Base-by-base conservation (phyloP, 1,139 yeast genomes). In the Hansenula anomala region DNA sequence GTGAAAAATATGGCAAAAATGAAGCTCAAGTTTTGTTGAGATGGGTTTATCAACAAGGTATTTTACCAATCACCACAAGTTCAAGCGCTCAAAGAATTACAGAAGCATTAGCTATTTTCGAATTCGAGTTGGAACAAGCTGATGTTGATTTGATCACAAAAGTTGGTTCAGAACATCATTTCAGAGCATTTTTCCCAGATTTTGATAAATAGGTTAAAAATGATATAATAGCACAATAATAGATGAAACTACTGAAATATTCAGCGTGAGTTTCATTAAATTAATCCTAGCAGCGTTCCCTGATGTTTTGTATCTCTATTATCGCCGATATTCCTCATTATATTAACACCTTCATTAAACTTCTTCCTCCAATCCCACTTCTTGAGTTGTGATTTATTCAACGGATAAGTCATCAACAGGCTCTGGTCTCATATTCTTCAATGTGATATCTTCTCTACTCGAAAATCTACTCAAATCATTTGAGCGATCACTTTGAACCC, bases 21-120 rank as follows among this genome's bases (percentile, higher is more conserved):
- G 57, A 55, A 26, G 57, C 64, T 7, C 71, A 66, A 44, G 52
- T 68, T 20, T 44, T 66, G 33, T 51, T 68, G 45, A 58, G 68
- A 48, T 67, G 70, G 66, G 60, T 60, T 6, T 55, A 60, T 43
- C 67, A 68, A 41, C 60, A 57, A 28, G 71, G 67, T 3, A 57
- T 66, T 14, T 47, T 66, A 40, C 67, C 70, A 23, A 39, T 75
- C 35, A 74, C 80, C n/a, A 74, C 80, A 0, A 67, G 76, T 6
- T 61, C 73, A 9, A 65, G 68, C 36, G 60, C 56, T 29, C 63
- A 63, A 30, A 64, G 80, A 55, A 59, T 73, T 29, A 52, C 56
- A 35, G 66, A 73, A 41, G 64, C 73, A 2, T 56, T 73, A 46
- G 68, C 63, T 3, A 58, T 70, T 5, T 68, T 66, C 43, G 61